Conservation (phyloP, 805 yeast genomes). For the Candida caryicola region DNA sequence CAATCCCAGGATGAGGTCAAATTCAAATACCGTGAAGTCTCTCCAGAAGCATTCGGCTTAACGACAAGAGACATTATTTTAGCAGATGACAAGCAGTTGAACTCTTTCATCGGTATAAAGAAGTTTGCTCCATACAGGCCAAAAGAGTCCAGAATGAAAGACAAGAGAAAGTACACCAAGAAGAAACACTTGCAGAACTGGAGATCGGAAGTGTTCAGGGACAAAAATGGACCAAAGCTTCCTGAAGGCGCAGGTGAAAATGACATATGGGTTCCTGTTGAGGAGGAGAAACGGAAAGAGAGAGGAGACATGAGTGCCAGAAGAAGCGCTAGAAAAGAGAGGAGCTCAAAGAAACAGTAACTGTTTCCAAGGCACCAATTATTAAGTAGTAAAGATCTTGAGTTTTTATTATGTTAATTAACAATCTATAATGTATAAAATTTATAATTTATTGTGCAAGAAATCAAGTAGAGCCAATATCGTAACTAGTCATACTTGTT, state of each 20-base stretch:
- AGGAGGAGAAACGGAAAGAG: slow-evolving; percentile 13
- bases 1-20: slow-evolving; percentile 44
- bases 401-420: no score
- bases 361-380: no score
- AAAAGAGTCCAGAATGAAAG: slow-evolving; percentile 66
- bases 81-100: slow-evolving; percentile 85
- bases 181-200: slow-evolving; percentile 81
- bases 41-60: slow-evolving; percentile 90
- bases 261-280: slow-evolving; percentile 38
- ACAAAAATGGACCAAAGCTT: slow-evolving; percentile 48
- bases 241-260: slow-evolving; percentile 34
- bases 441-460: no score
- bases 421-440: no score
- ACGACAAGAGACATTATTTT: slow-evolving; percentile 80
- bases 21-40: slow-evolving; percentile 89
- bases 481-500: slow-evolving; percentile 29
- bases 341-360: slow-evolving; percentile 5
- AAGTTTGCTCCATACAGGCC: slow-evolving; percentile 92
- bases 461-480: no score
- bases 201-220: slow-evolving; percentile 78
- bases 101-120: slow-evolving; percentile 82
- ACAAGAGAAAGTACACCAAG: slow-evolving; percentile 80
- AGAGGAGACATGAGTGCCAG: slow-evolving; percentile 2
- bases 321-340: slow-evolving; percentile 10
- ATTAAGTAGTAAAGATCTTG: no score